Evolutionary conservation across 768 basidiomycete species (phyloP).

Genomic region (Rhizopogon vinicolor): DNA sequence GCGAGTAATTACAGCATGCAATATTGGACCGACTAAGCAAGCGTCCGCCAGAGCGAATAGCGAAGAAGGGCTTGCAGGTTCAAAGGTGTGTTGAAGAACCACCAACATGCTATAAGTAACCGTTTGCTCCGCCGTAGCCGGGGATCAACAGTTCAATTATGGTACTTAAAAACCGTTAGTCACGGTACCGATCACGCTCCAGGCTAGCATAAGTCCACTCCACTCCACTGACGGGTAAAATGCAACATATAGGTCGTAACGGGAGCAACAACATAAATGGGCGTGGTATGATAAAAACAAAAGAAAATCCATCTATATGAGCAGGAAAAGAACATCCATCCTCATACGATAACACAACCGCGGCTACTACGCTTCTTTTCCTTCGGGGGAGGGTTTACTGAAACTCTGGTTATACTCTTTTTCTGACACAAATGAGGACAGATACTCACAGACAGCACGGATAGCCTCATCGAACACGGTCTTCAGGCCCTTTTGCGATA

Average conservation of each 20-base stretch:
- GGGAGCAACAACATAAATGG: conserved; percentile 68
- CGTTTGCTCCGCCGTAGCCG: not conserved
- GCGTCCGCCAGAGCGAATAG: not conserved
- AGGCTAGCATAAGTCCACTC: conserved; percentile 28
- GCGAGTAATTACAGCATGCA: not conserved
- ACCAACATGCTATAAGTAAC: not conserved
- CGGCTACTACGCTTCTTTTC: conserved; percentile 40
- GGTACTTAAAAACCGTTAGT: not conserved
- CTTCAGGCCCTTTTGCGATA: conserved; percentile 98
- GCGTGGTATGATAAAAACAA: conserved; percentile 41
- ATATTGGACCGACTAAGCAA: not conserved
- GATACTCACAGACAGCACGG: conserved; percentile 82
- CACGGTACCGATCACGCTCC: conserved; percentile 24
- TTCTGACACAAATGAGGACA: not conserved
- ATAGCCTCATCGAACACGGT: conserved; percentile 99
- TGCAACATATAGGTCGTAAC: conserved; percentile 58
- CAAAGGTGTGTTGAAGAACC: not conserved
- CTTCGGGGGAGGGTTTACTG: conserved; percentile 77
- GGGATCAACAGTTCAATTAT: not conserved
- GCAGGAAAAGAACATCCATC: conserved; percentile 17
- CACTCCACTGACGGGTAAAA: conserved; percentile 29
- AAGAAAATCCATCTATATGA: conserved; percentile 29
- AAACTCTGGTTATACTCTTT: conserved; percentile 1
- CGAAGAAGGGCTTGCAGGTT: not conserved
- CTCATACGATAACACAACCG: conserved; percentile 73